A percentile compares a stretch with the other conserved stretches of the same genome.
These are phyloP conservation scores for Penicillium taxi DNA, from an alignment of 495 filamentous ascomycete genomes.

Conservation along the genomic window DNA sequence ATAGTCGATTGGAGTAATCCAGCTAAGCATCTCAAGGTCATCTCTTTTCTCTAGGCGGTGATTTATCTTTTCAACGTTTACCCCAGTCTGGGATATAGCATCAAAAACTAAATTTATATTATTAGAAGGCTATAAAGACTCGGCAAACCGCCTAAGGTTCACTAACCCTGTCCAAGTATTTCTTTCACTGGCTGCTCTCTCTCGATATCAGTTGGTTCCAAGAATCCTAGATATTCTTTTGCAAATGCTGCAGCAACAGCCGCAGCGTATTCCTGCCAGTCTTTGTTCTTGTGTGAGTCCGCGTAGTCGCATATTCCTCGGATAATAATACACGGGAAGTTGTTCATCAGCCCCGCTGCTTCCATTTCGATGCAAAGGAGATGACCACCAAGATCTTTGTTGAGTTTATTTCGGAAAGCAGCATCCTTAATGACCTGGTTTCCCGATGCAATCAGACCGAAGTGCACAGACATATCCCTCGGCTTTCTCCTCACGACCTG, in stretches of 20 bases:
- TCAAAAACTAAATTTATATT: too few relatives aligned
- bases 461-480: conserved; percentile 1
- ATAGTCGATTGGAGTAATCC: conserved; percentile 2
- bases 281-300: conserved; percentile 21
- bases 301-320: conserved; percentile 22
- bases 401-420: not conserved
- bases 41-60: too few relatives aligned
- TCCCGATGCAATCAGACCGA: conserved; percentile 1
- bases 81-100: too few relatives aligned
- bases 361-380: conserved; percentile 5
- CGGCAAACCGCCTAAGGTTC: too few relatives aligned
- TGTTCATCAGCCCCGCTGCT: conserved; percentile 3
- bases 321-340: conserved; percentile 7
- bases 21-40: conserved; percentile 1
- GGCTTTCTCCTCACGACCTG: not conserved
- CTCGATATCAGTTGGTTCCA: not conserved
- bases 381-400: not conserved
- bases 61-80: too few relatives aligned
- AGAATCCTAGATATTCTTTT: not conserved
- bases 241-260: conserved; percentile 12
- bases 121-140: too few relatives aligned
- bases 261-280: conserved; percentile 22
- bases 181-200: not conserved
- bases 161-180: not conserved
- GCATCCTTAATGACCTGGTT: conserved; percentile 4